A percentile compares a stretch with the other conserved stretches of the same genome.
Evolutionary conservation across 306 rosid species (phyloP).

Genomic region (Hippophae gyantsensis): DNA sequence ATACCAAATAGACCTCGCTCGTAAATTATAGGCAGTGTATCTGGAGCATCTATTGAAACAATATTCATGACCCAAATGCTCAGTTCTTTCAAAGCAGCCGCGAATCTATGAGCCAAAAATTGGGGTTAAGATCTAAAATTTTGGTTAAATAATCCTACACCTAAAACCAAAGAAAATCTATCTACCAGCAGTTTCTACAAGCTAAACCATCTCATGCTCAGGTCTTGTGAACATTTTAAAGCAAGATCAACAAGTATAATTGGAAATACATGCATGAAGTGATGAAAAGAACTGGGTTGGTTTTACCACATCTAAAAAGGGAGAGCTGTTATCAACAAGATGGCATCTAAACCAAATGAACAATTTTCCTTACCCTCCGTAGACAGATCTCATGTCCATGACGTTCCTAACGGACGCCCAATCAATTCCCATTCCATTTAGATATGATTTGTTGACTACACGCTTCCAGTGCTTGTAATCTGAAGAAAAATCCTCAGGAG

Average conservation of each 20-base stretch:
- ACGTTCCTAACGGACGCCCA: constrained; percentile 86
- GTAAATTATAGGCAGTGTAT: constrained; percentile 79
- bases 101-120: constrained; percentile 54
- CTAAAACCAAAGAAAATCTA: background rate
- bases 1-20: constrained; percentile 94
- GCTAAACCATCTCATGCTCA: background rate
- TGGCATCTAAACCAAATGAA: background rate
- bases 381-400: constrained; percentile 93
- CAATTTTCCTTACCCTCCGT: constrained; percentile 77
- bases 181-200: background rate
- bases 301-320: background rate
- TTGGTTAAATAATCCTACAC: constrained; percentile 9
- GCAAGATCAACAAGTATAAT: background rate
- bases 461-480: constrained; percentile 83
- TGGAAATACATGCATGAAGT: background rate
- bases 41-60: constrained; percentile 68
- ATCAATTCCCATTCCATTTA: constrained; percentile 65
- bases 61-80: constrained; percentile 95
- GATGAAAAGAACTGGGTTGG: background rate
- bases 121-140: constrained; percentile 10
- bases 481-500: constrained; percentile 80
- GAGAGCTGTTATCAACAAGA: background rate
- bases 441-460: constrained; percentile 63
- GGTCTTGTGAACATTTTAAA: background rate
- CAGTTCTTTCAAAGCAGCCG: constrained; percentile 81